These are phyloP conservation scores for Aphanomyces invadans DNA, from an alignment of 352 stramenopile species.

Conservation along the genomic window DNA sequence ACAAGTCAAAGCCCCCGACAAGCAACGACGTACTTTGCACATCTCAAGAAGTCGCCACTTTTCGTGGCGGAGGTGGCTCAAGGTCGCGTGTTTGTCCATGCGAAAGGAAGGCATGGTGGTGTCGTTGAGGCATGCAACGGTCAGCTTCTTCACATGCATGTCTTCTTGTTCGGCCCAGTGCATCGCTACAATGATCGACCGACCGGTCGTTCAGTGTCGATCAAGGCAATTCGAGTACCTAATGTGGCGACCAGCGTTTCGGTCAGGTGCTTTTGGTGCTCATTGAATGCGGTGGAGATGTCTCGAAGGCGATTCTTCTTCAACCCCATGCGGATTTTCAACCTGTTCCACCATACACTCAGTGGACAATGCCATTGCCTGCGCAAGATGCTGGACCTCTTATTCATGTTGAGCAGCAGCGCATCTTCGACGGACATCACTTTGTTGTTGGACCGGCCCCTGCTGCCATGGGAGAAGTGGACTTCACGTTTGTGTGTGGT, in stretches of 20 bases:
- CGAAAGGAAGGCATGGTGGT: constrained; percentile 44
- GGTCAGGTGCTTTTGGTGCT: constrained; percentile 4
- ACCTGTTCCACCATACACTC: not conserved
- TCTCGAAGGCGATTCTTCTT: constrained; percentile 18
- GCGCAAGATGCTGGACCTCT: not conserved
- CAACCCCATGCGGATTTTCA: constrained; percentile 16
- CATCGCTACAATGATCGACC: constrained; percentile 32
- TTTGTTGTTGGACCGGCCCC: constrained; percentile 52
- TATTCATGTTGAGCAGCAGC: constrained; percentile 13
- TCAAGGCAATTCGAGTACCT: constrained; percentile 2
- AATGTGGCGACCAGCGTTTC: constrained; percentile 1
- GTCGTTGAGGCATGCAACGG: constrained; percentile 47
- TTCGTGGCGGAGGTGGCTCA: constrained; percentile 46
- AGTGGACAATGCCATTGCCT: not conserved
- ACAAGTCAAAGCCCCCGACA: not conserved
- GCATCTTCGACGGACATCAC: constrained; percentile 33
- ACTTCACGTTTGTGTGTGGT: constrained; percentile 26
- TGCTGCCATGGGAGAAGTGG: constrained; percentile 45
- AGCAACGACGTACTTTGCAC: constrained; percentile 35
- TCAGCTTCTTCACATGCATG: constrained; percentile 49
- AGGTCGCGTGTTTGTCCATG: constrained; percentile 44
- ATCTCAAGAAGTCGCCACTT: constrained; percentile 52
- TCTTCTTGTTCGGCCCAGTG: constrained; percentile 54
- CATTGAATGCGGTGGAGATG: constrained; percentile 9
- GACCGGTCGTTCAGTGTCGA: not conserved